Conservation (phyloP, 257 asterid genomes). For the Penstemon eatonii region DNA sequence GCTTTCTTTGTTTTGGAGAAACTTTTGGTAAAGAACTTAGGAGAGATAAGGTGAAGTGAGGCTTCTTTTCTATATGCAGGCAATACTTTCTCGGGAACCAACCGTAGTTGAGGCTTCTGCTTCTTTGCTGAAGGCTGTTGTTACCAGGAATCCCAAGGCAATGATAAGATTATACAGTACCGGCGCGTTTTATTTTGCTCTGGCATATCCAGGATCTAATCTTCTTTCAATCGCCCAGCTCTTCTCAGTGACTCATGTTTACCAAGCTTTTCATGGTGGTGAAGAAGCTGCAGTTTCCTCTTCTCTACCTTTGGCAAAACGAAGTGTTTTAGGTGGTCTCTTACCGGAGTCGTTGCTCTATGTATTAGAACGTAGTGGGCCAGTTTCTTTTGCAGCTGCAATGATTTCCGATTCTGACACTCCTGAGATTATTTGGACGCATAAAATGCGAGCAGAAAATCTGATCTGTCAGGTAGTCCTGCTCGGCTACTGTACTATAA, state of each 20-base stretch:
- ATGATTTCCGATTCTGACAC: conserved; percentile 99
- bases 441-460: conserved; percentile 98
- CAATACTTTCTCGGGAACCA: conserved; percentile 97
- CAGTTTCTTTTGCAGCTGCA: conserved; percentile 94
- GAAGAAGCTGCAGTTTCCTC: conserved; percentile 98
- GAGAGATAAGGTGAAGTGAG: not conserved
- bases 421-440: conserved; percentile 99
- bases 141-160: conserved; percentile 96
- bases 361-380: conserved; percentile 96
- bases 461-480: conserved; percentile 78
- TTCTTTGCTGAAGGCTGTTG: conserved; percentile 87
- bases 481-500: conserved; percentile 18
- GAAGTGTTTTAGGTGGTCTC: conserved; percentile 98
- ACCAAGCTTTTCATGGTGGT: conserved; percentile 99
- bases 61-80: conserved; percentile 45
- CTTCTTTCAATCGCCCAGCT: conserved; percentile 90
- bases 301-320: conserved; percentile 93
- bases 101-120: conserved; percentile 89
- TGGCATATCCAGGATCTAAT: conserved; percentile 98
- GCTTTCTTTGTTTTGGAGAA: not conserved
- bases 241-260: conserved; percentile 86
- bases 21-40: not conserved
- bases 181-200: conserved; percentile 93
- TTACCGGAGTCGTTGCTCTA: conserved; percentile 96
- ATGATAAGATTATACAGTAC: conserved; percentile 94